Evolutionary conservation across 352 stramenopile species (phyloP).

Genomic region (Phytophthora capsici): DNA sequence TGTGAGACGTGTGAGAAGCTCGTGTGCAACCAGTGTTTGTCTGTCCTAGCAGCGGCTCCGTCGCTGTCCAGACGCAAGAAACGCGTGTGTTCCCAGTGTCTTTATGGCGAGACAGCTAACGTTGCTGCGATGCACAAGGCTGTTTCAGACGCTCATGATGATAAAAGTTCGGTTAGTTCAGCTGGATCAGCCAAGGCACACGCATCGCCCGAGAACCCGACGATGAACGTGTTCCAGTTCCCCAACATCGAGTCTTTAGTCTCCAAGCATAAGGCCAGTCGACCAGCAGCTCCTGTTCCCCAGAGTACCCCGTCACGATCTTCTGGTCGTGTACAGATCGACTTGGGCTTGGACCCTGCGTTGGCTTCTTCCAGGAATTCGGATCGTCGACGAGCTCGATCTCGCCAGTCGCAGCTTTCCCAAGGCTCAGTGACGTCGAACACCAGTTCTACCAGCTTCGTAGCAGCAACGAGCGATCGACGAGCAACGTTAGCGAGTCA

Average conservation of each 20-base stretch:
- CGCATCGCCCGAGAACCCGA: slow-evolving; percentile 6
- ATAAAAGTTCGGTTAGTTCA: slow-evolving; percentile 7
- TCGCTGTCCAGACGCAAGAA: slow-evolving; percentile 62
- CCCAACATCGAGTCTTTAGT: slow-evolving; percentile 33
- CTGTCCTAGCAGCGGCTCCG: slow-evolving; percentile 63
- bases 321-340: slow-evolving; percentile 28
- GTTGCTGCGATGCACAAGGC: slow-evolving; percentile 26
- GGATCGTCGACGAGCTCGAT: slow-evolving; percentile 23
- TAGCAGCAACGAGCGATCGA: slow-evolving; percentile 14
- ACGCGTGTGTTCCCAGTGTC: slow-evolving; percentile 68
- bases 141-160: neutral
- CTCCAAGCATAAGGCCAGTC: slow-evolving; percentile 26
- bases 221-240: slow-evolving; percentile 35
- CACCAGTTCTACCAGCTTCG: slow-evolving; percentile 16
- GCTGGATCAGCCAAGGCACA: slow-evolving; percentile 1
- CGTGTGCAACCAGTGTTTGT: slow-evolving; percentile 73
- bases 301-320: slow-evolving; percentile 4
- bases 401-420: slow-evolving; percentile 31
- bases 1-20: slow-evolving; percentile 66
- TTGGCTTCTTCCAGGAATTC: slow-evolving; percentile 14
- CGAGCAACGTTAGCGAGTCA: slow-evolving; percentile 14
- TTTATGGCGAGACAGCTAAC: slow-evolving; percentile 52
- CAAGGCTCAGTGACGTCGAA: slow-evolving; percentile 23
- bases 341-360: slow-evolving; percentile 37
- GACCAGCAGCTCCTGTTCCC: neutral